Base-by-base conservation (phyloP, 805 yeast genomes). In the Metschnikowia santaceciliae region DNA sequence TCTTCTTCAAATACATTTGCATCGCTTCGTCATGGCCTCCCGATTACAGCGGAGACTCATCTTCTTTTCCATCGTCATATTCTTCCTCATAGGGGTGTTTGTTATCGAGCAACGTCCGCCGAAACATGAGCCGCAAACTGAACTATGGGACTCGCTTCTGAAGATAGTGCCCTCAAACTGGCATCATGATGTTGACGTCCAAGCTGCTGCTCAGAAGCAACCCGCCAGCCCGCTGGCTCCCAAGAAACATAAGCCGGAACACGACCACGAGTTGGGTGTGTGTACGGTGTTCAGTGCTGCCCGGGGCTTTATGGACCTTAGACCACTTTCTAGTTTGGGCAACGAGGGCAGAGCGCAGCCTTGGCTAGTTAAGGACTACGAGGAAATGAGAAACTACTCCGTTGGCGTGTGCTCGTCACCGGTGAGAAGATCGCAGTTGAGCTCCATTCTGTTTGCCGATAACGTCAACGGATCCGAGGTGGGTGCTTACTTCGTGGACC, bases 321-420 rank as follows among this genome's bases (percentile, higher is more conserved):
- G 80, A 59, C 61, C 80, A 61, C 66, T 83, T 71, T 64, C 81
- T 56, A 47, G 79, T 62, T 51, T 71, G 63, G 55, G 77, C 54
- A 55, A 83, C 68, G 72, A 77, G 66, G 71, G 82, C 71, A 55
- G 67, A 58, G 58, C 64, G 4, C 50, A 51, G 65, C 69, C 84
- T 22, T 88, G 91, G 89, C 67, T 74, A 37, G 82, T 91, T 3
- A 78, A 77, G 53, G 95, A 95, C 0, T 78, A 77, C 64, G 94
- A 85, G 55, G 80, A 79, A 59, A 83, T 83, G 26, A 73, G 70
- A 44, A 90, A 90, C 67, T 90, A 85, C 69, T 86, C 92, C 1
- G 58, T 86, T 39, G 86, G 88, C n/a, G 71, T 86, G 2, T 86
- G 92, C 59, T 77, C 87, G 47, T 67, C 82, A n/a, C 81, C 85